Evolutionary conservation across 306 rosid species (phyloP).

Genomic region (Canavalia gladiata): DNA sequence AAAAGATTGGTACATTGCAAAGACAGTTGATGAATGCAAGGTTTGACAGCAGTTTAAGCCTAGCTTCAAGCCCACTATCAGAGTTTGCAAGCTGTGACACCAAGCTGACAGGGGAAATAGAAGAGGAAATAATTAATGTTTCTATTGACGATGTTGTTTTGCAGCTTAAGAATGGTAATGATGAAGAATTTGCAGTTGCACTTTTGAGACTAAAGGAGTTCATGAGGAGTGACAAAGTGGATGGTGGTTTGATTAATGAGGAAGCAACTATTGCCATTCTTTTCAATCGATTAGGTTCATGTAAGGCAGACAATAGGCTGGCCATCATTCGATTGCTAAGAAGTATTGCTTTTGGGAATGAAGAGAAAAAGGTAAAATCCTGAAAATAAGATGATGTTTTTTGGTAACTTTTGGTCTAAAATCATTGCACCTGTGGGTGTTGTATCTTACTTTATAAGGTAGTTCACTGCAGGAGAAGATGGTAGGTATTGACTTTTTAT

Average conservation of each 20-base stretch:
- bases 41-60: slow-evolving; percentile 57
- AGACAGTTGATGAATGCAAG: slow-evolving; percentile 69
- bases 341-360: slow-evolving; percentile 59
- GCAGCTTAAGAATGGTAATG: slow-evolving; percentile 79
- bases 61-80: slow-evolving; percentile 64
- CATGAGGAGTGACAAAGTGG: slow-evolving; percentile 51
- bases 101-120: slow-evolving; percentile 62
- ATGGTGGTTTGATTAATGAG: slow-evolving; percentile 62
- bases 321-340: slow-evolving; percentile 65
- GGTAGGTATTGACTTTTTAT: slow-evolving; percentile 69
- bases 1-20: slow-evolving; percentile 61
- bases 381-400: slow-evolving; percentile 3
- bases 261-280: slow-evolving; percentile 68
- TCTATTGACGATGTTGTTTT: slow-evolving; percentile 63
- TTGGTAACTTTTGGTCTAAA: slow-evolving; percentile 19
- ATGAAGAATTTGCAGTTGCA: slow-evolving; percentile 70
- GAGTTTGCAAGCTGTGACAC: slow-evolving; percentile 50
- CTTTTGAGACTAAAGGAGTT: slow-evolving; percentile 65
- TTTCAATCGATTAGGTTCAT: slow-evolving; percentile 69
- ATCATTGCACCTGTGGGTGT: slow-evolving; percentile 6
- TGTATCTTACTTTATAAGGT: slow-evolving; percentile 48
- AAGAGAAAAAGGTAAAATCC: slow-evolving; percentile 71
- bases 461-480: slow-evolving; percentile 79
- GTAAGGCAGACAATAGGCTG: slow-evolving; percentile 61
- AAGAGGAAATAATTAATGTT: slow-evolving; percentile 60